Evolutionary conservation across 805 yeast species (phyloP).

Genomic region (Torulaspora delbrueckii): DNA sequence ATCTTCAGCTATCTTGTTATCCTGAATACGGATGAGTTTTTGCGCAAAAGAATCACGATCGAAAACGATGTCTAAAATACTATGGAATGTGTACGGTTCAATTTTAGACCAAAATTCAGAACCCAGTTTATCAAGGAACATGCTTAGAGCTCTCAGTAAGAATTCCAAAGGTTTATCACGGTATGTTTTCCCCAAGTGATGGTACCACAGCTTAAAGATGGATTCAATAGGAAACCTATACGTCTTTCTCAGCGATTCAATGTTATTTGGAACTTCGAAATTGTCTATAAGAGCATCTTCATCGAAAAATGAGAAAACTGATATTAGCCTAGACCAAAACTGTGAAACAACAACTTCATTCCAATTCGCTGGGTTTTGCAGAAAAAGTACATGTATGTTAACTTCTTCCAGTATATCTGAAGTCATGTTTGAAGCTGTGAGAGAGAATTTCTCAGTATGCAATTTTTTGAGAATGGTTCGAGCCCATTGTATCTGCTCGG

Average conservation of each 20-base stretch:
- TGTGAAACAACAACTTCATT: conserved; percentile 32
- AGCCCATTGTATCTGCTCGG: conserved; percentile 47
- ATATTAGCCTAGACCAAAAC: conserved; percentile 33
- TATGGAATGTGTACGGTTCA: conserved; percentile 50
- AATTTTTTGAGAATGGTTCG: conserved; percentile 29
- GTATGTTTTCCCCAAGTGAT: conserved; percentile 26
- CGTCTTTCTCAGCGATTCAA: conserved; percentile 29
- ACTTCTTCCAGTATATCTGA: conserved; percentile 52
- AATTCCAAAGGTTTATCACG: conserved; percentile 43
- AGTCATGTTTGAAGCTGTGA: conserved; percentile 25
- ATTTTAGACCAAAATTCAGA: conserved; percentile 51
- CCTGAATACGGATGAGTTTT: conserved; percentile 33
- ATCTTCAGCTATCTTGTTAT: conserved; percentile 26
- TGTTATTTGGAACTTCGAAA: conserved; percentile 30
- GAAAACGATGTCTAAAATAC: conserved; percentile 55
- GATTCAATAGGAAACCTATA: conserved; percentile 30
- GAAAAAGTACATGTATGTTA: conserved; percentile 44
- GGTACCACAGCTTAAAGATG: conserved; percentile 34
- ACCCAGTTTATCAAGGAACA: conserved; percentile 42
- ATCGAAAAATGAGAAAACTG: conserved; percentile 29
- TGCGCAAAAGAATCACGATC: conserved; percentile 47
- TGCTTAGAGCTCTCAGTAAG: conserved; percentile 48
- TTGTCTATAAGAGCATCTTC: conserved; percentile 24
- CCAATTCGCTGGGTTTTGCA: conserved; percentile 51
- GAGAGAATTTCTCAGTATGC: conserved; percentile 11